Evolutionary conservation across 768 basidiomycete species (phyloP), one percentile per base, ranked within the genome.

Genomic region (Lentinula lateritia): DNA sequence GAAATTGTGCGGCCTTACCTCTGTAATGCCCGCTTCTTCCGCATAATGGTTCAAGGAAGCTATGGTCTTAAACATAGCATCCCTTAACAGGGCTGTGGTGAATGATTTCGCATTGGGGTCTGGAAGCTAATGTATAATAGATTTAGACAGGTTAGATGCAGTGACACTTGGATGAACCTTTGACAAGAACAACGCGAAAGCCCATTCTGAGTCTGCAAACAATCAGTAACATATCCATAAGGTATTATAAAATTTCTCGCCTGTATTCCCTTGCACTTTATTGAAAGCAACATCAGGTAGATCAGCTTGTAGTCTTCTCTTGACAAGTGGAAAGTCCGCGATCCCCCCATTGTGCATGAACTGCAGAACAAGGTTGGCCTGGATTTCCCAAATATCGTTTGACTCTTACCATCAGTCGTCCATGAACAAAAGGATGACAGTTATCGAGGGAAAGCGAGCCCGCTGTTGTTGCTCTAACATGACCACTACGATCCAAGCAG

Each of bases 341-440:
- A 99, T 91, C n/a, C 86, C 87, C 58, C 96, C 96, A 65, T 97
- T 98, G 72, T 95, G 95, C 95, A 98, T 98, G 75, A 92, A 98
- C 94, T 95, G 65, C 4, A 35, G 16, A 60, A 13, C 32, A 16
- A 39, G 50, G 54, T 55, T 59, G 48, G 45, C 16, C 13, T 2
- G 2, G 20, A n/a, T 43, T 15, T n/a, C 50, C 53, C 18, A 50
- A 42, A 32, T 56, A 52, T 9, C 35, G 65, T 28, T 41, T 10
- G 28, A 18, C 16, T 20, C 63, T 66, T 68, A 94, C 95, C 93
- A 98, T 97, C 52, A 99, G 76, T 69, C 90, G 94, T 9, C 90
- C 92, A 68, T 92, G 88, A 43, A 86, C 85, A 75, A 96, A 99
- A 5, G 97, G 97, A 74, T 98, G 96, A 67, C 93, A 95, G 68